Percentiles rank a stretch among this genome's conserved stretches.
Evolutionary conservation across 1,284 basidiomycete species (phyloP).

Genomic region (Irpex sp.): DNA sequence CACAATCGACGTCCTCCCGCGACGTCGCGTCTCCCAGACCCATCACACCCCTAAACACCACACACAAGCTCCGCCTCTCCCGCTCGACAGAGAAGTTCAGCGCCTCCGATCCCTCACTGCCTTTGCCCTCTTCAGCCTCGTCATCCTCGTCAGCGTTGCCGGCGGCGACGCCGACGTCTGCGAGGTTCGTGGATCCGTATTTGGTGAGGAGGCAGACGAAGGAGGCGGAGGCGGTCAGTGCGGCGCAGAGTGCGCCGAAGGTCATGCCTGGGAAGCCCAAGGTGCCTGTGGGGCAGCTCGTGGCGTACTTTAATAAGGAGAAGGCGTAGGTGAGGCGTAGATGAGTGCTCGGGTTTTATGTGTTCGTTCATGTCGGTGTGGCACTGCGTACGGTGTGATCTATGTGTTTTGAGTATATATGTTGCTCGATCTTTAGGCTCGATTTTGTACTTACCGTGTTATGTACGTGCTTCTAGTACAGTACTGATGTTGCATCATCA

Average conservation of each 20-base stretch:
- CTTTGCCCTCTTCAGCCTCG: neutral
- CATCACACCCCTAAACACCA: slow-evolving; percentile 36
- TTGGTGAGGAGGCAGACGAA: slow-evolving; percentile 61
- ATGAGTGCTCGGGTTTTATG: neutral
- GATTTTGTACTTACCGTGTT: too few species aligned
- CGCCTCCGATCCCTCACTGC: neutral
- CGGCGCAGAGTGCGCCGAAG: slow-evolving; percentile 31
- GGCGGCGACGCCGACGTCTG: slow-evolving; percentile 23
- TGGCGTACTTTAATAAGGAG: slow-evolving; percentile 79
- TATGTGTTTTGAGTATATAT: too few species aligned
- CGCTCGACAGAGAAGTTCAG: slow-evolving; percentile 41
- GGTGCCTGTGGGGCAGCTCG: slow-evolving; percentile 69
- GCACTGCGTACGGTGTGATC: too few species aligned
- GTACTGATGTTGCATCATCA: too few species aligned
- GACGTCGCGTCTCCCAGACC: slow-evolving; percentile 26
- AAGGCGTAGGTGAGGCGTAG: slow-evolving; percentile 27
- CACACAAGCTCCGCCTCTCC: slow-evolving; percentile 41
- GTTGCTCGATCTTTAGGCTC: too few species aligned
- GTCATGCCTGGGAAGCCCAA: slow-evolving; percentile 47
- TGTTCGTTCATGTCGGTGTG: too few species aligned
- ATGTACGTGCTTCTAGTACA: too few species aligned
- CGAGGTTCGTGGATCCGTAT: slow-evolving; percentile 71
- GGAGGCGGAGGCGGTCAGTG: slow-evolving; percentile 36
- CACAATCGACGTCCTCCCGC: too few species aligned
- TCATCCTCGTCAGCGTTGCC: neutral